A percentile compares a stretch with the other conserved stretches of the same genome.
Evolutionary conservation across 345 rosid species (phyloP).

Genomic region (Tarenaya hassleriana): DNA sequence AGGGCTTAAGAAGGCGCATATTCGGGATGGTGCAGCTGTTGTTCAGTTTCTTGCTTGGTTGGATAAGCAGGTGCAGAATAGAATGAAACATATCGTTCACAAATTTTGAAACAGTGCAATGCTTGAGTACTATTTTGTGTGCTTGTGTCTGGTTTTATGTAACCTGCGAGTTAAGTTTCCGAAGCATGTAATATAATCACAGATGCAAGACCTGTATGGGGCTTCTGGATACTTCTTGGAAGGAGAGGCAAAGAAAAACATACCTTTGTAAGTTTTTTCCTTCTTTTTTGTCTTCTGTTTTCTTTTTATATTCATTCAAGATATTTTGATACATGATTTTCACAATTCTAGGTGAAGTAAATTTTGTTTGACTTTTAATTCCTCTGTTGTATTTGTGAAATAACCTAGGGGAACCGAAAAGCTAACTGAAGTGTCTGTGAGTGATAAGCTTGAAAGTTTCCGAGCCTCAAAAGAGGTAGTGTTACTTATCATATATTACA

Average conservation of each 20-base stretch:
- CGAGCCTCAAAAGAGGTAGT: constrained; percentile 88
- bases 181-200: constrained; percentile 22
- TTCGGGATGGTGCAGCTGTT: constrained; percentile 97
- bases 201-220: constrained; percentile 93
- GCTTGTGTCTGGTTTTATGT: constrained; percentile 3
- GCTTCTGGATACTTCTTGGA: constrained; percentile 88
- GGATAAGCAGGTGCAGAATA: constrained; percentile 57
- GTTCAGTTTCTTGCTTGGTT: constrained; percentile 94
- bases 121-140: not conserved
- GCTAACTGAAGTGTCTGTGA: constrained; percentile 67
- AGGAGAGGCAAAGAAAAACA: constrained; percentile 45
- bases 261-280: constrained; percentile 36
- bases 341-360: not conserved
- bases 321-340: not conserved
- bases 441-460: constrained; percentile 74
- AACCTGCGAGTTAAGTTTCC: too few relatives aligned
- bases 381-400: constrained; percentile 15
- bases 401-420: constrained; percentile 48
- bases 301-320: not conserved
- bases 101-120: not conserved
- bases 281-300: not conserved
- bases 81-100: not conserved
- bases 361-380: not conserved
- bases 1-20: constrained; percentile 78
- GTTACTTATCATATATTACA: not conserved